phyloP scores from a whole-genome alignment of 106 monocot genomes.

The Acanthochlamys bracteata region DNA sequence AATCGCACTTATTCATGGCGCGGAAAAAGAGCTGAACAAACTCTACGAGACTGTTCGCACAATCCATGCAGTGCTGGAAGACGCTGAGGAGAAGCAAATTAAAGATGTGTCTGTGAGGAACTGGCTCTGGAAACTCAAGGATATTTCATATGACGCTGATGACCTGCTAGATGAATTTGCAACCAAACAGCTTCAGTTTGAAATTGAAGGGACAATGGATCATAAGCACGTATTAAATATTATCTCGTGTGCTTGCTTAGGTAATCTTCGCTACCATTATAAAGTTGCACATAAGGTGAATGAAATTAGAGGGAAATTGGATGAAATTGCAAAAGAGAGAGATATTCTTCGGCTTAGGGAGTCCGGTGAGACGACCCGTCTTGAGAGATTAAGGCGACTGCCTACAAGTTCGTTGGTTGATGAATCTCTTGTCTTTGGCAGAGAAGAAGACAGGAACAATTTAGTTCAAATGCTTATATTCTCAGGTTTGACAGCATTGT shows the following conservation, averaged over 20 bases:
- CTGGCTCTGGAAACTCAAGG: constrained; percentile 31
- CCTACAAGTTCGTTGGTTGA: background rate
- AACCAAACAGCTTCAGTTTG: background rate
- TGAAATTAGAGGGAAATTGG: constrained; percentile 6
- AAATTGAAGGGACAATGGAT: background rate
- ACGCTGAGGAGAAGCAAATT: constrained; percentile 24
- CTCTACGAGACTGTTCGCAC: constrained; percentile 8
- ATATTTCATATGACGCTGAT: constrained; percentile 18
- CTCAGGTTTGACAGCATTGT: background rate
- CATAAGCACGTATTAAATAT: background rate
- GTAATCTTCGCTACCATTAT: background rate
- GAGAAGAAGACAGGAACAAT: constrained; percentile 17
- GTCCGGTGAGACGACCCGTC: background rate
- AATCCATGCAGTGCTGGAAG: constrained; percentile 20
- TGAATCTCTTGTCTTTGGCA: constrained; percentile 7
- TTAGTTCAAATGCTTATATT: constrained; percentile 7
- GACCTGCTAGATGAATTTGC: constrained; percentile 20
- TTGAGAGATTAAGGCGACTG: background rate
- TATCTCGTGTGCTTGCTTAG: background rate
- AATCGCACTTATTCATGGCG: constrained; percentile 8
- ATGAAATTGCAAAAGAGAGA: constrained; percentile 6
- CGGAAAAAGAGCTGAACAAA: constrained; percentile 2
- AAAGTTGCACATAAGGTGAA: background rate
- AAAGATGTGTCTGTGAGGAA: constrained; percentile 4
- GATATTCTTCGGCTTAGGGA: background rate